Evolutionary conservation across 768 basidiomycete species (phyloP), one percentile per base, ranked within the genome.

Genomic region (Agaricus blazei): DNA sequence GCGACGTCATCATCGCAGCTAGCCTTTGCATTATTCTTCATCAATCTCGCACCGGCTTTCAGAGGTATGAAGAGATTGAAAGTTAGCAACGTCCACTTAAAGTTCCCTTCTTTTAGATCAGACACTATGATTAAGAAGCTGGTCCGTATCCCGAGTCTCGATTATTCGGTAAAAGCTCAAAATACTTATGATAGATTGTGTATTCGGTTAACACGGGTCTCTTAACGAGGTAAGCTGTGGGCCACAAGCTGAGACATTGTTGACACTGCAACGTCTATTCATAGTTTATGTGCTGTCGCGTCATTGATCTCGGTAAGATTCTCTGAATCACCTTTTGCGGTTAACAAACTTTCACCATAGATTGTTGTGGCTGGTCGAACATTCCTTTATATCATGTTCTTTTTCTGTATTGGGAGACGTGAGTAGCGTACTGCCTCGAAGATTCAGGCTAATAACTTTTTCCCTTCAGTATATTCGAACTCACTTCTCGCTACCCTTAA

Each of bases 401-500:
- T 79, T 64, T 84, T 82, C 59, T 78, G 75, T 63, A 75, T 83
- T 38, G 82, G 83, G 23, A 73, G 82, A 51, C 64, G 83, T 85
- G 63, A 62, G 82, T 75, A 19, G 19, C 34, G 40, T 23, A 23
- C 51, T 58, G 23, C 40, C 37, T 36, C 9, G 51, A 58, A 26
- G 34, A 6, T 34, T 8, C 34, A 34, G 2, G 8, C 34, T 34
- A 2, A 8, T 7, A 34, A 53, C 19, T 37, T 52, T 42, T 36
- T 56, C 41, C 19, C 44, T 7, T 52, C 29, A 83, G 81, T 84
- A 4, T 84, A 83, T 62, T 77, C 79, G 40, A 84, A 83, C 62
- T 75, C 81, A 4, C 75, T 84, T n/a, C 73, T 84, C 9, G 80
- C 81, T 0, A 82, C 82, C 0, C 72, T 83, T 49, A 84, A 84